These are phyloP conservation scores for Penicillium lividum DNA, from an alignment of 495 filamentous ascomycete genomes.

Conservation along the genomic window DNA sequence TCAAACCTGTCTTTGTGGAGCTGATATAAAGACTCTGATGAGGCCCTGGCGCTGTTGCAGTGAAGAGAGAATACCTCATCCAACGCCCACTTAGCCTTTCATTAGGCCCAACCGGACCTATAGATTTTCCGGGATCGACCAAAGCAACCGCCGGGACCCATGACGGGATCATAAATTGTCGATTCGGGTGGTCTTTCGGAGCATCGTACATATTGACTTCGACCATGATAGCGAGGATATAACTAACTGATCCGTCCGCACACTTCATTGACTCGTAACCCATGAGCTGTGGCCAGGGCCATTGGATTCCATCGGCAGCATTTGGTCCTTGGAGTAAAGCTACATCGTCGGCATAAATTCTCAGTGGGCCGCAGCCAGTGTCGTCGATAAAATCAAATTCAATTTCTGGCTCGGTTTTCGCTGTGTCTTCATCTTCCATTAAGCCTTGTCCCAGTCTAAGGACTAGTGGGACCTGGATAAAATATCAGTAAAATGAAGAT, in stretches of 20 bases:
- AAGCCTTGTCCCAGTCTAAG: slow-evolving; percentile 1
- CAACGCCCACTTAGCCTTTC: slow-evolving; percentile 2
- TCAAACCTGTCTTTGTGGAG: background rate
- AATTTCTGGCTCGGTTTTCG: background rate
- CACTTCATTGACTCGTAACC: background rate
- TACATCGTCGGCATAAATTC: slow-evolving; percentile 1
- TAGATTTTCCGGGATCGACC: background rate
- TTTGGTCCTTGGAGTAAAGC: background rate
- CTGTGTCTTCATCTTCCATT: background rate
- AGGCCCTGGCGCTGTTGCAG: background rate
- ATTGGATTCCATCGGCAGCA: too few species aligned
- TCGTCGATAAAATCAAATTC: slow-evolving; percentile 5
- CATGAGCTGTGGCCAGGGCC: background rate
- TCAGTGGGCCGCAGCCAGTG: background rate
- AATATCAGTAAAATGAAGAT: background rate
- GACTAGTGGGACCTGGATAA: background rate
- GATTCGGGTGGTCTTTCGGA: background rate
- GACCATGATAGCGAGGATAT: background rate
- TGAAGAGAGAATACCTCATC: background rate
- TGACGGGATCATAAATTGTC: background rate
- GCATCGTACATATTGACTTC: slow-evolving; percentile 5
- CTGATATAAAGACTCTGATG: background rate
- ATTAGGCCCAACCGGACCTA: background rate
- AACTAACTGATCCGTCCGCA: background rate
- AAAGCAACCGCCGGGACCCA: slow-evolving; percentile 2